Percentiles rank a stretch among this genome's conserved stretches.
These are phyloP conservation scores for Tylopilus felleus DNA, from an alignment of 768 basidiomycete species.

Conservation along the genomic window DNA sequence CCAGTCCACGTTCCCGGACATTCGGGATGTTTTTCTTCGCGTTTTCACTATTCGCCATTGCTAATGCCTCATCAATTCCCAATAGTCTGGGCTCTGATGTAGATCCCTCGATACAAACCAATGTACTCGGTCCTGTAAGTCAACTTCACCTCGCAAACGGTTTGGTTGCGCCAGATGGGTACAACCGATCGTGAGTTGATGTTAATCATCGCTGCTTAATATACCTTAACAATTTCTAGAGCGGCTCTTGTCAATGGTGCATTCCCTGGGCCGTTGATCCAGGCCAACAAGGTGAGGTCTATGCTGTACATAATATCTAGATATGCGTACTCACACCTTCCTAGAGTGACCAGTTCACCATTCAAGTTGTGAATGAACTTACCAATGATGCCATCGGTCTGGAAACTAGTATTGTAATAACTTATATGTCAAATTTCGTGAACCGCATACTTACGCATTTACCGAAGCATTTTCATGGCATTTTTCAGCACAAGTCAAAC, in stretches of 20 bases:
- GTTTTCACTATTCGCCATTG: not conserved
- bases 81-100: not conserved
- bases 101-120: not conserved
- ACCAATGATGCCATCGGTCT: constrained; percentile 45
- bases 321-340: not conserved
- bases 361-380: not conserved
- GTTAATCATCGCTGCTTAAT: too few species aligned
- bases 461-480: constrained; percentile 4
- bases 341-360: not conserved
- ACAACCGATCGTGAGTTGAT: constrained; percentile 3
- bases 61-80: not conserved
- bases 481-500: constrained; percentile 4
- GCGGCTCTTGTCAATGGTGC: not conserved
- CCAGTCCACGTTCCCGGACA: not conserved
- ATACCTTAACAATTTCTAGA: not conserved
- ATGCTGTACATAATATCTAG: not conserved
- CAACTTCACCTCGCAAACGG: not conserved
- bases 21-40: constrained; percentile 2
- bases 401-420: constrained; percentile 37
- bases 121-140: not conserved
- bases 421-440: constrained; percentile 9
- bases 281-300: constrained; percentile 32
- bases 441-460: constrained; percentile 4
- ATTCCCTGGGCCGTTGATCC: constrained; percentile 43
- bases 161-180: constrained; percentile 3